phyloP scores from a whole-genome alignment of 768 basidiomycete genomes.

The Termitomyces bulborhizus region DNA sequence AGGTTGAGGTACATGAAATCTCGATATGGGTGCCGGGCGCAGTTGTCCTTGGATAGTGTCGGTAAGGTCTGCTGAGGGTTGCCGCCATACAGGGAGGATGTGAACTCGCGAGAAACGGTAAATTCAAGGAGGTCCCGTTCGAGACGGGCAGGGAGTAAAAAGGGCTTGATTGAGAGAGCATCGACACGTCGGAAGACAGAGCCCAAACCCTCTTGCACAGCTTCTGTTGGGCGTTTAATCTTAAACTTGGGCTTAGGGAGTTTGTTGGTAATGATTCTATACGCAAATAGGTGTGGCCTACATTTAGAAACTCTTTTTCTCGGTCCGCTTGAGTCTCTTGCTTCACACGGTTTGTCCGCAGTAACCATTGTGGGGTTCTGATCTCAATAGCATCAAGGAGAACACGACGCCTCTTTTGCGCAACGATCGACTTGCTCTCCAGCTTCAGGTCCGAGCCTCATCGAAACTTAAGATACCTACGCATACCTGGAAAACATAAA shows the following conservation, averaged over 20 bases:
- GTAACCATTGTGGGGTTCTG: background rate
- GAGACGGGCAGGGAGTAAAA: background rate
- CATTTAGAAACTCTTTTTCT: slow-evolving; percentile 5
- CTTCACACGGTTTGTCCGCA: too few relatives aligned
- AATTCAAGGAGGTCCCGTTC: slow-evolving; percentile 2
- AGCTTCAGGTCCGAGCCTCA: background rate
- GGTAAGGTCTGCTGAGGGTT: background rate
- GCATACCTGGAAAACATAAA: background rate
- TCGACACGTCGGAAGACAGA: slow-evolving; percentile 9
- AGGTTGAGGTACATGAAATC: slow-evolving; percentile 24
- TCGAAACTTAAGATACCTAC: too few relatives aligned
- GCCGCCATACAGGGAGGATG: slow-evolving; percentile 8
- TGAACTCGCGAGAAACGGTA: slow-evolving; percentile 5
- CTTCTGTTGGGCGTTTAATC: slow-evolving; percentile 5
- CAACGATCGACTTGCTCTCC: background rate
- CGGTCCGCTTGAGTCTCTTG: background rate
- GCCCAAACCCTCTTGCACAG: background rate
- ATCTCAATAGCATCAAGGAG: background rate
- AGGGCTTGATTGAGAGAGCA: slow-evolving; percentile 1
- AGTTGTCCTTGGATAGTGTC: background rate
- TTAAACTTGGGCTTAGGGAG: slow-evolving; percentile 3
- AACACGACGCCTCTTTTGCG: background rate
- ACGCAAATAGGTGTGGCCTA: background rate
- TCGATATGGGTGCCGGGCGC: slow-evolving; percentile 6
- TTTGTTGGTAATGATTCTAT: background rate